These are phyloP conservation scores for Aspergillus sp. DNA, from an alignment of 2,329 filamentous ascomycete species.

Conservation along the genomic window DNA sequence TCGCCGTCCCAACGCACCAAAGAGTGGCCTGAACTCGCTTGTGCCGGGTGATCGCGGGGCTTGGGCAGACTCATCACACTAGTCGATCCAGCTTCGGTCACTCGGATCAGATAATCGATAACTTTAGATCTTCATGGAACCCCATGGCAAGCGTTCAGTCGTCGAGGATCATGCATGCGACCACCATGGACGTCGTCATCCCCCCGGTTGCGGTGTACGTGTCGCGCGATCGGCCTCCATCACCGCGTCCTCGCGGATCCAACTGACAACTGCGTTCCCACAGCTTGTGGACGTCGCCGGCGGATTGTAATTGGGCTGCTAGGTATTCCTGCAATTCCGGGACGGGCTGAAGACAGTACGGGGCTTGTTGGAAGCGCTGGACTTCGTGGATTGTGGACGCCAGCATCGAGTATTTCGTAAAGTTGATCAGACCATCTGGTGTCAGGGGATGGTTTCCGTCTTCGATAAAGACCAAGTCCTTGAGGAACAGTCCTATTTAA, in stretches of 20 bases:
- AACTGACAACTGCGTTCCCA: slow-evolving; percentile 89
- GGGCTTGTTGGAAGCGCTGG: slow-evolving; percentile 91
- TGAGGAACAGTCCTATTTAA: slow-evolving; percentile 77
- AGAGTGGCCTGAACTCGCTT: too few relatives aligned
- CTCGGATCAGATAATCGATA: too few relatives aligned
- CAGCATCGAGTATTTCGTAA: slow-evolving; percentile 22
- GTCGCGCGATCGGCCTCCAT: background rate
- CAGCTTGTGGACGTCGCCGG: slow-evolving; percentile 93
- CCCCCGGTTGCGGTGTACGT: slow-evolving; percentile 1
- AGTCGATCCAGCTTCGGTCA: too few relatives aligned
- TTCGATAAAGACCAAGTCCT: slow-evolving; percentile 93
- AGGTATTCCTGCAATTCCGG: slow-evolving; percentile 78
- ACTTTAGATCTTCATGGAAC: too few relatives aligned
- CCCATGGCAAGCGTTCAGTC: background rate
- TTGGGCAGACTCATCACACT: too few relatives aligned
- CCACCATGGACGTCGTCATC: slow-evolving; percentile 2
- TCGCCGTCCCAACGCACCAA: too few relatives aligned
- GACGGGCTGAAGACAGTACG: slow-evolving; percentile 81
- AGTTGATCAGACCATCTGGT: slow-evolving; percentile 77
- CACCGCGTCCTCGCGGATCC: slow-evolving; percentile 57
- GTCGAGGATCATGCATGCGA: slow-evolving; percentile 1
- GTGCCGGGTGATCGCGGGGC: too few relatives aligned
- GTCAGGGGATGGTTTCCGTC: slow-evolving; percentile 92
- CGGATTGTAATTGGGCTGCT: slow-evolving; percentile 83
- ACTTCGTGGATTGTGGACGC: slow-evolving; percentile 49